Base-by-base conservation (phyloP, 768 basidiomycete species). In the Rhizopogon roseolus region DNA sequence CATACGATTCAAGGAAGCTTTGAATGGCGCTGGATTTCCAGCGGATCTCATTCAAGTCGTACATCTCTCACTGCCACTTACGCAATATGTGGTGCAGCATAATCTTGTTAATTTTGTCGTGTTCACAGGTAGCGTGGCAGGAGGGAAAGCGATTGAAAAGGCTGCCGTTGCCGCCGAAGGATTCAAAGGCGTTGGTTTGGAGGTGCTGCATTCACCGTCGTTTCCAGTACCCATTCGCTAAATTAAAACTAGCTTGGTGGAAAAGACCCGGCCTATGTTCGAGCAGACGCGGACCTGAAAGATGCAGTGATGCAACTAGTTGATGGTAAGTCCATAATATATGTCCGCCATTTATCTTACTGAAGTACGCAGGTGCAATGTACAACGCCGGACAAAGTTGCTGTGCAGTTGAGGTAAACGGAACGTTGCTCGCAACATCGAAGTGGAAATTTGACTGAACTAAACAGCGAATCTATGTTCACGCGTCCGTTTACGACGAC, bases 371-470 rank as follows among this genome's bases (percentile, higher is more conserved):
- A 93, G 90, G 93, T 37, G 87, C 93, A 4, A 86, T 95, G 72
- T 99, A 93, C 77, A 98, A 98, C 70, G 94, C 95, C 14, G 97
- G 97, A 1, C 97, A 99, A 71, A 95, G 93, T 58, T 98, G 96
- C 69, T 98, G 96, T 64, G 84, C 89, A 0, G 76, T 98, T 55
- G 97, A 99, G 76, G 90, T 88, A 56, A 14, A 73, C 63, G 5
- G 36, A 32, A 40, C 14, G 19, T 19, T 27, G 14, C 16, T 27
- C 36, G 49, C 27, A 37, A 16, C 5, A 7, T 25, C 6, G 27
- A 41, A 16, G 36, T 19, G 7, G 8, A 22, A 19, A 11, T 49
- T 39, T 22, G 2, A 25, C 49, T n/a, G 41, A 55, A 10, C 14
- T 41, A 29, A 51, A 17, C 61, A 93, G 88, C 81, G 96, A 16